A percentile compares a stretch with the other conserved stretches of the same genome.
Evolutionary conservation across 2,329 filamentous ascomycete species (phyloP).

Genomic region (Monosporascus sp.): DNA sequence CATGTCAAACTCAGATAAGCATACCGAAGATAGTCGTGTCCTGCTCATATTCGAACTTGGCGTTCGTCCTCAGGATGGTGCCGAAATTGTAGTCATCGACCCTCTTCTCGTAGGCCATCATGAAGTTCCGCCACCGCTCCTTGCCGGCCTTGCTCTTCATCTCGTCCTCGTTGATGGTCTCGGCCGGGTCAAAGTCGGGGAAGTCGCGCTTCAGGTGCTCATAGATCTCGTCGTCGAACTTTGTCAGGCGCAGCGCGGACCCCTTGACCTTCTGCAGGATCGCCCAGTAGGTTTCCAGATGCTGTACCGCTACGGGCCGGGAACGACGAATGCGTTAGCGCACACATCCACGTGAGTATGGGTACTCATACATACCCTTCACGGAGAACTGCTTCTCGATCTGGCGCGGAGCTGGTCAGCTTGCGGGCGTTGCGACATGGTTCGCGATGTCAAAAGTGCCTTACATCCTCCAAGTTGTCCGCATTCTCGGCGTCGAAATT

Average conservation of each 20-base stretch:
- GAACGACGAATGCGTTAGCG: constrained; percentile 4
- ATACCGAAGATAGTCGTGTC: constrained; percentile 87
- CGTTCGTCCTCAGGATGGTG: constrained; percentile 77
- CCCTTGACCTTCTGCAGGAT: constrained; percentile 89
- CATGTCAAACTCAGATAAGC: constrained; percentile 36
- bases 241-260: constrained; percentile 84
- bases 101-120: constrained; percentile 89
- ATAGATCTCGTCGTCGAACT: constrained; percentile 91
- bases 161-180: constrained; percentile 77
- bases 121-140: constrained; percentile 89
- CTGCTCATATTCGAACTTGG: constrained; percentile 80
- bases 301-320: constrained; percentile 64
- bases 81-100: constrained; percentile 98
- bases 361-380: constrained; percentile 56
- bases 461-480: constrained; percentile 26
- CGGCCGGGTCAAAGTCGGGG: constrained; percentile 83
- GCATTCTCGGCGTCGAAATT: constrained; percentile 43
- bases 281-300: constrained; percentile 95
- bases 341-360: constrained; percentile 6
- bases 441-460: constrained; percentile 2
- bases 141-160: constrained; percentile 99
- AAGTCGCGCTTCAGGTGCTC: constrained; percentile 84
- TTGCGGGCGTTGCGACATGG: background rate
- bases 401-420: constrained; percentile 35
- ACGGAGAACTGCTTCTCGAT: constrained; percentile 99